Evolutionary conservation across 176 grass and related monocot genomes (phyloP), one percentile per base, ranked within the genome.

Genomic region (Carex cristatella): DNA sequence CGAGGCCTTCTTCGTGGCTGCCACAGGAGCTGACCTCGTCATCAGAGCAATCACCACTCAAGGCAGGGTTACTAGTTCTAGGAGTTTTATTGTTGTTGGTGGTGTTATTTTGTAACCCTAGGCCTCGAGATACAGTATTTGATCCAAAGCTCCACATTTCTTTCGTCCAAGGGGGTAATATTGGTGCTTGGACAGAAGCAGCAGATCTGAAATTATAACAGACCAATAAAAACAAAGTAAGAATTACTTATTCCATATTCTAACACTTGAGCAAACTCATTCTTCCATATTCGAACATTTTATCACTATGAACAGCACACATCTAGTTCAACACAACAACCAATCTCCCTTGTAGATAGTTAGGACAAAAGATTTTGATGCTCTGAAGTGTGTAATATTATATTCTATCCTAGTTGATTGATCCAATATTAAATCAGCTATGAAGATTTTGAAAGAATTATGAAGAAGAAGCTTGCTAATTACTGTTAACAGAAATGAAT

Each of bases 1-100:
- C 92, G 0, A 97, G 49, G n/a, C 88, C 94, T 87, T 97, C 94
- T 87, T 90, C 92, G 30, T 85, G 88, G 63, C 88, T 89, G 79
- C 79, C 81, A 66, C 92, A 97, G 2, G 87, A 97, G 83, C 88
- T 94, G 82, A 84, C 85, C 80, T 97, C 91, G 0, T 94, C 92
- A 40, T 97, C 94, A 53, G 88, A 94, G 78, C 80, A 87, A 69
- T 91, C 88, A 75, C 38, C 81, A 64, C 67, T 80, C 9, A 88
- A 84, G 31, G 65, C 70, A 68, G 49, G 79, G 37, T 61, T 61
- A 18, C 15, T 67, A 30, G 15, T 67, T 82, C 42, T 81, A 13
- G 79, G 54, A 63, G 79, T 60, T 56, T 80, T 80, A 60, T 61
- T 63, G 57, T 46, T 72, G 68, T 44, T 27, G 56, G 7, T 60